A percentile compares a stretch with the other conserved stretches of the same genome.
These are phyloP conservation scores for Lactarius trivialis DNA, from an alignment of 768 basidiomycete genomes.

Conservation along the genomic window DNA sequence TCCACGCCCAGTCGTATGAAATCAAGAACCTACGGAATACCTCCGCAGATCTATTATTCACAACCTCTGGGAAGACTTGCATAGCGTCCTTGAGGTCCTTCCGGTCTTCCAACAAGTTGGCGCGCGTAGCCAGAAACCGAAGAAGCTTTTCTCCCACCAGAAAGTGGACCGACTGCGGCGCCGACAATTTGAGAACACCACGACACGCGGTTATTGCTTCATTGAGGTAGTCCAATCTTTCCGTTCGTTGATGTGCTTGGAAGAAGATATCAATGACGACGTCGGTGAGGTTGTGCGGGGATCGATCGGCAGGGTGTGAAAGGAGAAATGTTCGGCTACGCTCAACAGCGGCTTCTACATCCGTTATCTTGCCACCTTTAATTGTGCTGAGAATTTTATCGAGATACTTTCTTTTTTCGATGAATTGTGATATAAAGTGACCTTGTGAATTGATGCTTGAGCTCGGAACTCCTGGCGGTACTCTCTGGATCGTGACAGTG, in stretches of 20 bases:
- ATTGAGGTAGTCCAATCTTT: neutral
- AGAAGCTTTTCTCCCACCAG: neutral
- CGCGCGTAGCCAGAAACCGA: neutral
- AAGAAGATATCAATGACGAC: neutral
- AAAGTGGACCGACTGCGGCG: no score
- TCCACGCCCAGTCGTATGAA: neutral
- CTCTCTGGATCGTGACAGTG: no score
- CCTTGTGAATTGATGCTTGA: no score
- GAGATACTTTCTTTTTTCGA: no score
- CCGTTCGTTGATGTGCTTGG: neutral
- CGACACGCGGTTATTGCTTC: neutral
- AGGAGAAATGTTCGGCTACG: neutral
- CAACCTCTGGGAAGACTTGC: neutral
- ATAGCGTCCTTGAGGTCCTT: neutral
- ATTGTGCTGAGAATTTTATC: neutral
- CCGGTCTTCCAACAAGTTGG: neutral
- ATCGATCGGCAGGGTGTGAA: neutral
- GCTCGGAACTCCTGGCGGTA: no score
- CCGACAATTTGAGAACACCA: no score
- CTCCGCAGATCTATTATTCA: no score
- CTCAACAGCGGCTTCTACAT: neutral
- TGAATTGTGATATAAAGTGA: no score
- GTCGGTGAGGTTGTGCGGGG: accelerated
- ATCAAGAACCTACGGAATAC: neutral
- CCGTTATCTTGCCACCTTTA: neutral